These are phyloP conservation scores for Monosporascus ibericus DNA, from an alignment of 2,329 filamentous ascomycete genomes.

Conservation along the genomic window DNA sequence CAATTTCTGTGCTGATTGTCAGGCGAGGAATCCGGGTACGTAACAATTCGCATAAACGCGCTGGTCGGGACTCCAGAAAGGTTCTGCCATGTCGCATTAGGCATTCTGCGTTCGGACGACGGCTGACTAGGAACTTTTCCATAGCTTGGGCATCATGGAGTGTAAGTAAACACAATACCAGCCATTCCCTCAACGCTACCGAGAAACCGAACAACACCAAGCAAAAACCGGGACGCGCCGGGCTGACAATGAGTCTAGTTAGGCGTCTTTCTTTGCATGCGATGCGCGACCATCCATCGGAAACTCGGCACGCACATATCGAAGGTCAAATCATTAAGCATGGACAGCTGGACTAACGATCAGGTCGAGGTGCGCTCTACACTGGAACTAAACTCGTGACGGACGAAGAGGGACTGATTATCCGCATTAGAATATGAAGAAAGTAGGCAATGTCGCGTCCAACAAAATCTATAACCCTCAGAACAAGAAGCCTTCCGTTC, in stretches of 20 bases:
- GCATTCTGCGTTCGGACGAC: no score
- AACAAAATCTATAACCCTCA: slow-evolving; percentile 88
- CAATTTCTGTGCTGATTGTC: slow-evolving; percentile 89
- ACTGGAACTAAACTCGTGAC: not conserved
- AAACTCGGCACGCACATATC: slow-evolving; percentile 97
- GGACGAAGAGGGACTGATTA: slow-evolving; percentile 11
- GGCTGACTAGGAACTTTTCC: slow-evolving; percentile 6
- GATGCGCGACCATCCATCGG: slow-evolving; percentile 89
- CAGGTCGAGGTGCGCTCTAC: slow-evolving; percentile 76
- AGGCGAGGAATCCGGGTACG: slow-evolving; percentile 84
- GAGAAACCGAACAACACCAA: not conserved
- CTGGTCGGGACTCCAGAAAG: not conserved
- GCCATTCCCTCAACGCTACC: slow-evolving; percentile 3
- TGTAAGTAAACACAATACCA: slow-evolving; percentile 47
- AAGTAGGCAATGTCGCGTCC: slow-evolving; percentile 76
- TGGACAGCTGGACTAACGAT: slow-evolving; percentile 95
- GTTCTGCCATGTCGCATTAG: not conserved
- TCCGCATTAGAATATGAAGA: slow-evolving; percentile 75
- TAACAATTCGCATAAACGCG: slow-evolving; percentile 1
- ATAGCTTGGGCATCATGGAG: slow-evolving; percentile 95
- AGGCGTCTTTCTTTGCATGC: slow-evolving; percentile 95
- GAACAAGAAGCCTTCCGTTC: slow-evolving; percentile 75
- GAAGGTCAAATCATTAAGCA: slow-evolving; percentile 97
- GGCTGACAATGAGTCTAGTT: slow-evolving; percentile 47
- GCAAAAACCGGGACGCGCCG: not conserved